Evolutionary conservation across 2,329 filamentous ascomycete genomes (phyloP), one percentile per base, ranked within the genome.

Genomic region (Xylaria sp.): DNA sequence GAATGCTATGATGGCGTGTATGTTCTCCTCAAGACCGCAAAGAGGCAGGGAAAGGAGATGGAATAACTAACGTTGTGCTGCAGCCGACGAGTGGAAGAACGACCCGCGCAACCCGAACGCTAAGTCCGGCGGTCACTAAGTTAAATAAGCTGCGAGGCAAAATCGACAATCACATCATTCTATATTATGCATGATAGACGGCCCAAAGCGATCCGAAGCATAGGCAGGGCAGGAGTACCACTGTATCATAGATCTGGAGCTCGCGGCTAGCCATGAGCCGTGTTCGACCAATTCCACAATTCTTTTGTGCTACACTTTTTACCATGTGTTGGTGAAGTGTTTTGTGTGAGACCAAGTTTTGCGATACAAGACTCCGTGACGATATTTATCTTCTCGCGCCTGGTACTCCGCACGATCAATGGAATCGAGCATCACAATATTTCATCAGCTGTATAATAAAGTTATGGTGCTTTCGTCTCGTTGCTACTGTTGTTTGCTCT

Each of bases 21-120:
- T 73, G 83, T 79, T 58, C 3, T 32, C 61, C 56, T 7, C 25
- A 20, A 52, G 4, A 51, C 15, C 1, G 10, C 56, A 12, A 23
- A 46, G 44, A 34, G 20, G 28, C 25, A 5, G 34, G 25, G 32
- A 20, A 48, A 59, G 48, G 12, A n/a, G 28, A 39, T 23, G 15
- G 58, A 52, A 68, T 69, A 3, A 51, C 69, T 69, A 37, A 69
- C 66, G 72, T 58, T 59, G 52, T 57, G 52, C 32, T 59, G 73
- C 77, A 98, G 95, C 90, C 86, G 93, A 92, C 78, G 94, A 98
- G 86, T 98, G 89, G 90, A 97, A 94, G 91, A 97, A 97, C 87
- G 95, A 98, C 85, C 94, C 94, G 75, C 91, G 94, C 83, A 98
- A 98, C 89, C 90, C 90, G 75, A 85, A 86, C 77, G 83, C 82